Conservation (phyloP, 768 basidiomycete genomes). For the Psilocybe subaeruginosa region DNA sequence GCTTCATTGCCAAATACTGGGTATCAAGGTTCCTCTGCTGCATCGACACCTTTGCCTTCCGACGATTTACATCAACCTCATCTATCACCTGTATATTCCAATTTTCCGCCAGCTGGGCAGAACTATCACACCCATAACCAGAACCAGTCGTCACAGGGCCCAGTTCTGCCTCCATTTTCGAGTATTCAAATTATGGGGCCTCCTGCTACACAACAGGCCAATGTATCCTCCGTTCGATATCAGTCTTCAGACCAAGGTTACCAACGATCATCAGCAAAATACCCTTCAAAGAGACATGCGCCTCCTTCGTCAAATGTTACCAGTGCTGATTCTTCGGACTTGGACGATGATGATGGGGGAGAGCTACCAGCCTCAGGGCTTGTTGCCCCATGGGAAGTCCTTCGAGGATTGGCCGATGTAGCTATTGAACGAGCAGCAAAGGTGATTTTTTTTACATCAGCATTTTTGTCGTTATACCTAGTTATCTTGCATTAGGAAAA, state of each 20-base stretch:
- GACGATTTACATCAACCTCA: slow-evolving; percentile 49
- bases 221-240: slow-evolving; percentile 65
- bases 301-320: slow-evolving; percentile 68
- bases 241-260: slow-evolving; percentile 47
- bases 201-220: slow-evolving; percentile 44
- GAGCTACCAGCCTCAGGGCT: slow-evolving; percentile 82
- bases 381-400: slow-evolving; percentile 86
- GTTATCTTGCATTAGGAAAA: slow-evolving; percentile 54
- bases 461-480: not conserved
- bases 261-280: slow-evolving; percentile 31
- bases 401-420: slow-evolving; percentile 80
- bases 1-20: slow-evolving; percentile 35
- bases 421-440: slow-evolving; percentile 80
- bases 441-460: slow-evolving; percentile 40
- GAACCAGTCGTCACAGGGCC: slow-evolving; percentile 41
- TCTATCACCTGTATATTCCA: slow-evolving; percentile 43
- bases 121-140: slow-evolving; percentile 34
- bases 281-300: slow-evolving; percentile 61
- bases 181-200: slow-evolving; percentile 63
- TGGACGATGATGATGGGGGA: slow-evolving; percentile 82
- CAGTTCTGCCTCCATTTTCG: slow-evolving; percentile 72
- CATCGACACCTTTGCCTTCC: slow-evolving; percentile 28
- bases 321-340: slow-evolving; percentile 81
- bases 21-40: slow-evolving; percentile 38
- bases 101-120: slow-evolving; percentile 40